Base-by-base conservation (phyloP, 768 basidiomycete species). In the Albatrellus ellisii region DNA sequence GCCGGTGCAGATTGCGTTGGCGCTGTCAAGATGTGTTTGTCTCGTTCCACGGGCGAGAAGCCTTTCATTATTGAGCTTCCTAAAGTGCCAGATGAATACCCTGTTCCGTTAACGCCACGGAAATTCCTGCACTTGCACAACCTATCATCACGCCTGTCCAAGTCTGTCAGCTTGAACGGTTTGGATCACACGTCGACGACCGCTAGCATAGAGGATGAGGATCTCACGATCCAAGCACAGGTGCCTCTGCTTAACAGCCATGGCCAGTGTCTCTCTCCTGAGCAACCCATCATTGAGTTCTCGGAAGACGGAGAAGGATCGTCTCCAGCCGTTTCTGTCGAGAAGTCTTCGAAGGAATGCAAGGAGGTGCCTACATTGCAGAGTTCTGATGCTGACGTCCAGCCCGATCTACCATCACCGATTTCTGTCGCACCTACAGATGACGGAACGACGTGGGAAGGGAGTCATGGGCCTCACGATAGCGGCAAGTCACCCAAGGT, bases 1-100 rank as follows among this genome's bases (percentile, higher is more conserved):
- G 78, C 85, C 21, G 89, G 87, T 22, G 78, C 82, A 9, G 91
- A 95, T 47, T 94, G 90, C 58, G 80, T 89, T 31, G 72, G 79
- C 6, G 76, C 86, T 20, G 86, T 92, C 50, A 88, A 83, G 61
- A 70, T 80, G 46, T 91, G 87, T 55, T 60, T 92, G 42, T 75
- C 69, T 55, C 70, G 78, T 39, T 66, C 78, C 17, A 59, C 69
- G 10, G 69, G 71, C 31, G 78, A 79, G 52, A 67, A 69, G 28
- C 70, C 77, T 8, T 78, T 83, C 54, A 59, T 83, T 47, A 69
- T 83, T 56, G 71, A 77, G 49, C 60, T 81, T 21, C 81, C 80
- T 14, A 61, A 59, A 22, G 58, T 58, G 18, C 69, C 66, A 18
- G 69, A 73, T 44, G 58, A 67, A 34, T 66, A 62, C 36, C 55